Conservation (phyloP, 805 yeast genomes). For the Pichia rugopelliculosa region DNA sequence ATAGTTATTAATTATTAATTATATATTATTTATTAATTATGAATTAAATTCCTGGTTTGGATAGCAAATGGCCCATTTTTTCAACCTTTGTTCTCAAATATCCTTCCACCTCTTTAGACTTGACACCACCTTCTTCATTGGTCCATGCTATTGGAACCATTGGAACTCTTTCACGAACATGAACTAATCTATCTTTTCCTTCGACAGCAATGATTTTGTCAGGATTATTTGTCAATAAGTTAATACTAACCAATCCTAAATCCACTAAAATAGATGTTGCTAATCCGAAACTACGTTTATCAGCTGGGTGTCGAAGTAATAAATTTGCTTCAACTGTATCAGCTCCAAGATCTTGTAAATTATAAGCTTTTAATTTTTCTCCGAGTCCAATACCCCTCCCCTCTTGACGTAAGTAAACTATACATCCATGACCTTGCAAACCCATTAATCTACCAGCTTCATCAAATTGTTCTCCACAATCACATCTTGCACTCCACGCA, state of each 20-base stretch:
- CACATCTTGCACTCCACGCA: conserved; percentile 98
- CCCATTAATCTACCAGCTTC: conserved; percentile 96
- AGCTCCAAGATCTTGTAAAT: conserved; percentile 94
- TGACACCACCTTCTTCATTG: conserved; percentile 52
- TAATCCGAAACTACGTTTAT: conserved; percentile 86
- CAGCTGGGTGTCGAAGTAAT: conserved; percentile 92
- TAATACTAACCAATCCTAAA: conserved; percentile 63
- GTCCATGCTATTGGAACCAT: conserved; percentile 97
- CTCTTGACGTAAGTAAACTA: conserved; percentile 93
- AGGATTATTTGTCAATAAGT: conserved; percentile 88
- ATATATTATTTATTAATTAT: no score
- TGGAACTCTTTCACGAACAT: conserved; percentile 84
- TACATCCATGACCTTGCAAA: conserved; percentile 79
- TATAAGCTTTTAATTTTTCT: conserved; percentile 93
- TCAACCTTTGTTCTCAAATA: conserved; percentile 90
- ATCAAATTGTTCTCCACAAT: conserved; percentile 98
- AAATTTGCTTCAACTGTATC: conserved; percentile 97
- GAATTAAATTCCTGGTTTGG: conserved; percentile 25
- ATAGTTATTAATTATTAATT: no score
- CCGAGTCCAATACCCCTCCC: conserved; percentile 99
- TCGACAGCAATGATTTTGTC: conserved; percentile 94
- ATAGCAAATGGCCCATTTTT: conserved; percentile 92
- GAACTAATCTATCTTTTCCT: conserved; percentile 66
- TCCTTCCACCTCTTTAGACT: conserved; percentile 83
- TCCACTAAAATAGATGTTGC: conserved; percentile 92